Conservation (phyloP, 2,329 filamentous ascomycete species). For the Juglanconis sp. region DNA sequence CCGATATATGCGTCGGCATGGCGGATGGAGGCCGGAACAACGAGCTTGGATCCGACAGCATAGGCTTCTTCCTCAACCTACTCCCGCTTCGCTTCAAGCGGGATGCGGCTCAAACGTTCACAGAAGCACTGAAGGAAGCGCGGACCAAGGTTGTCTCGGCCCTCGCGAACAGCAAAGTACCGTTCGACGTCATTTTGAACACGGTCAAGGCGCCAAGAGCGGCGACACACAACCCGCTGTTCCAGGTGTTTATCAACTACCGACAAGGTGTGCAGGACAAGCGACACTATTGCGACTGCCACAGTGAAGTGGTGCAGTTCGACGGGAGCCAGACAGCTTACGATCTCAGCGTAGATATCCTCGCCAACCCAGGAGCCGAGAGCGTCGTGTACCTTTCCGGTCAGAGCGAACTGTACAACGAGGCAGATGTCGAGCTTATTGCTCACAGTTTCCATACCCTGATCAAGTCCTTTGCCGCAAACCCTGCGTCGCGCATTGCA, state of each 20-base stretch:
- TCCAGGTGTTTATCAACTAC: constrained; percentile 42
- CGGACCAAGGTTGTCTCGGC: constrained; percentile 30
- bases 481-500: no score
- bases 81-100: constrained; percentile 40
- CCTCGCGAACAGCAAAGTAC: constrained; percentile 40
- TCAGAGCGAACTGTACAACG: no score
- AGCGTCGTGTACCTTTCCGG: no score
- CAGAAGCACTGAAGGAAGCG: constrained; percentile 24
- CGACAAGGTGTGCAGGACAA: constrained; percentile 3
- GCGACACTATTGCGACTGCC: neutral
- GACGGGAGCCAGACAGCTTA: constrained; percentile 22
- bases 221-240: constrained; percentile 39
- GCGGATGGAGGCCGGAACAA: constrained; percentile 43
- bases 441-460: no score
- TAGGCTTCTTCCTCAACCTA: constrained; percentile 49
- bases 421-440: no score
- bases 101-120: neutral
- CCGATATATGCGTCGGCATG: constrained; percentile 46
- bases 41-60: constrained; percentile 26
- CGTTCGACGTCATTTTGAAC: constrained; percentile 46
- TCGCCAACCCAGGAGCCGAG: constrained; percentile 16
- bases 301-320: neutral
- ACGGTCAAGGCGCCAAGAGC: constrained; percentile 39
- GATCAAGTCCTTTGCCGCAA: no score
- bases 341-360: constrained; percentile 35